These are phyloP conservation scores for Ephemerocybe angulata DNA, from an alignment of 768 basidiomycete genomes.

Conservation along the genomic window DNA sequence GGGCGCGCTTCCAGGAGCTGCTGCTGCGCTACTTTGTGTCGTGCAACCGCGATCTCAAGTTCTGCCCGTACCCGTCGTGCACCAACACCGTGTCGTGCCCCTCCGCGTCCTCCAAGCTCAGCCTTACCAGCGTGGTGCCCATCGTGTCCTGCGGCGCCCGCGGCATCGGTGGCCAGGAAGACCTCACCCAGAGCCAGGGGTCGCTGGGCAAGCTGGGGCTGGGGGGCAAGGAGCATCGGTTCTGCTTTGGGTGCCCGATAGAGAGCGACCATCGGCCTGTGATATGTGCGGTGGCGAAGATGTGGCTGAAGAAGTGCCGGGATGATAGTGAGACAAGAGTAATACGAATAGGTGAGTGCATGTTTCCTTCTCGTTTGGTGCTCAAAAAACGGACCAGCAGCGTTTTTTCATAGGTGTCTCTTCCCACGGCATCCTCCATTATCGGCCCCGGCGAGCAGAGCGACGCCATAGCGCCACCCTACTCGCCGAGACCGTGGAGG, in stretches of 20 bases:
- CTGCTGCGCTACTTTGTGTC: conserved; percentile 87
- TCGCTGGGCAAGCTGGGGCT: conserved; percentile 23
- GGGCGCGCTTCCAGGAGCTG: conserved; percentile 78
- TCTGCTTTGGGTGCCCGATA: conserved; percentile 93
- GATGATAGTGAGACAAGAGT: conserved; percentile 98
- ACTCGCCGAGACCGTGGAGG: too few species aligned
- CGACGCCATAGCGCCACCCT: too few species aligned
- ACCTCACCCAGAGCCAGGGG: conserved; percentile 29
- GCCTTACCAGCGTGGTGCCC: conserved; percentile 78
- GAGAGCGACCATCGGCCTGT: conserved; percentile 91
- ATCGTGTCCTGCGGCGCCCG: conserved; percentile 81
- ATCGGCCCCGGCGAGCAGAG: too few species aligned
- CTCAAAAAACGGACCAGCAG: too few species aligned
- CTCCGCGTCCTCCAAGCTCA: conserved; percentile 68
- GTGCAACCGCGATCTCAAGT: conserved; percentile 78
- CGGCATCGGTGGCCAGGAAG: conserved; percentile 35
- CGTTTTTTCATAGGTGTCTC: too few species aligned
- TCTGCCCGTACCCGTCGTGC: conserved; percentile 94
- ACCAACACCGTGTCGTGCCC: conserved; percentile 91
- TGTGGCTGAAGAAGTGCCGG: conserved; percentile 96
- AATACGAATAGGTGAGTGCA: conserved; percentile 98
- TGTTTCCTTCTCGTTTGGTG: too few species aligned
- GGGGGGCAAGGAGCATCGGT: conserved; percentile 59
- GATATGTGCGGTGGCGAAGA: conserved; percentile 79
- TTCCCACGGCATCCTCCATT: too few species aligned